Evolutionary conservation across 2,329 filamentous ascomycete genomes (phyloP), one percentile per base, ranked within the genome.

Genomic region (Penicillium nordicum): DNA sequence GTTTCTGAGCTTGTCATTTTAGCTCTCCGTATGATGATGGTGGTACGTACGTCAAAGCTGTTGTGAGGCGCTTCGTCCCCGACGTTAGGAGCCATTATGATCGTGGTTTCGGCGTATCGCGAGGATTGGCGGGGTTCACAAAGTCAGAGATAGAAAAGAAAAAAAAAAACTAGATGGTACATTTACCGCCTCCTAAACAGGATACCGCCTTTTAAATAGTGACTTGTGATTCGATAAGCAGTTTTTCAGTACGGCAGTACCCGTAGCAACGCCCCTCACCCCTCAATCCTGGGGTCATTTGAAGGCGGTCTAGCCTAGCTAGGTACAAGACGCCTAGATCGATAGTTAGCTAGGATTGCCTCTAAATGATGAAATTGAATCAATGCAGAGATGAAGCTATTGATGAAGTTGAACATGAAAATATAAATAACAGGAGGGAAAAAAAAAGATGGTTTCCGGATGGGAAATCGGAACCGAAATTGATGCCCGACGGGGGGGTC

Each of bases 11-110:
- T 47, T 32, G 44, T 30, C 29, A 55, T 51, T 54, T 37, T 9
- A 50, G 21, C 38, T 21, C 27, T 58, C n/a, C 14, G 21, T 44
- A 14, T 51, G 40, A 44, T 43, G 4, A 1, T 51, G 48, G 23
- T 29, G 4, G 34, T 55, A 64, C 63, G 25, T 63, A 65, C 63
- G 30, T 65, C 63, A 41, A 63, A 65, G 46, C 53, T 65, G 49
- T 63, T 62, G 46, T 65, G 63, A 55, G 63, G 59, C 47, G 51
- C 36, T 45, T 65, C 62, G 11, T 34, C 45, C 45, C 59, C 53
- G 23, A 57, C 4, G 40, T 47, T 63, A 44, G 55, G 21, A 53
- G 50, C 52, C 63, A 65, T 65, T 58, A 18, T 60, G 52, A 43
- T 44, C 23, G 40, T 45, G 16, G 42, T 49, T 52, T 50, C 38